Percentiles rank a stretch among this genome's conserved stretches.
Conservation (phyloP, 805 yeast genomes). For the Candida krabiensis region DNA sequence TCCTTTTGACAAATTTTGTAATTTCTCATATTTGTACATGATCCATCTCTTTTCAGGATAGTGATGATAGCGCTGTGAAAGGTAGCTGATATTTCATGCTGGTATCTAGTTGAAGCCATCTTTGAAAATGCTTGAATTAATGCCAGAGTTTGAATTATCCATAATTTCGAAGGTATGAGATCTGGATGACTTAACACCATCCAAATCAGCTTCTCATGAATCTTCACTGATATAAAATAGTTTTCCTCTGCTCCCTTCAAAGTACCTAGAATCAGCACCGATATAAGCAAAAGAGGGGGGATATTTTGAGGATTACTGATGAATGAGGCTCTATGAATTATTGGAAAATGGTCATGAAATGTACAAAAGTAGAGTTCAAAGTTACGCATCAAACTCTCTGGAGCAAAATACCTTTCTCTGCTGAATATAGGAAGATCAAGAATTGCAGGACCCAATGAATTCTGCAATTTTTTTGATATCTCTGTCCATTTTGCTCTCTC, state of each 20-base stretch:
- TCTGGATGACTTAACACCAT: constrained; percentile 25
- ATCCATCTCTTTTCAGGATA: constrained; percentile 23
- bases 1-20: background rate
- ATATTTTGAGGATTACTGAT: constrained; percentile 20
- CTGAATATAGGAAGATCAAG: constrained; percentile 14
- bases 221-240: constrained; percentile 20
- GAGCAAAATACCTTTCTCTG: constrained; percentile 17
- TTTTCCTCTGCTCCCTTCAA: constrained; percentile 21
- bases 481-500: too few species aligned
- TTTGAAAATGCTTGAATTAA: constrained; percentile 28
- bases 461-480: too few species aligned
- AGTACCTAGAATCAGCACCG: constrained; percentile 26
- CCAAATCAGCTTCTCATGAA: constrained; percentile 26
- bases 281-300: constrained; percentile 23
- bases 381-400: constrained; percentile 16
- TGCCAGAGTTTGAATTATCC: constrained; percentile 26
- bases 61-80: constrained; percentile 30
- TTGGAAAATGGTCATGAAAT: constrained; percentile 30
- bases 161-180: constrained; percentile 24
- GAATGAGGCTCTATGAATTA: constrained; percentile 24
- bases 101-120: constrained; percentile 27
- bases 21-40: constrained; percentile 13
- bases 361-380: constrained; percentile 23
- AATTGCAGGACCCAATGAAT: too few species aligned
- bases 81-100: constrained; percentile 27